A percentile compares a stretch with the other conserved stretches of the same genome.
These are phyloP conservation scores for Monosporascus sp. DNA, from an alignment of 2,329 filamentous ascomycete genomes.

Conservation along the genomic window DNA sequence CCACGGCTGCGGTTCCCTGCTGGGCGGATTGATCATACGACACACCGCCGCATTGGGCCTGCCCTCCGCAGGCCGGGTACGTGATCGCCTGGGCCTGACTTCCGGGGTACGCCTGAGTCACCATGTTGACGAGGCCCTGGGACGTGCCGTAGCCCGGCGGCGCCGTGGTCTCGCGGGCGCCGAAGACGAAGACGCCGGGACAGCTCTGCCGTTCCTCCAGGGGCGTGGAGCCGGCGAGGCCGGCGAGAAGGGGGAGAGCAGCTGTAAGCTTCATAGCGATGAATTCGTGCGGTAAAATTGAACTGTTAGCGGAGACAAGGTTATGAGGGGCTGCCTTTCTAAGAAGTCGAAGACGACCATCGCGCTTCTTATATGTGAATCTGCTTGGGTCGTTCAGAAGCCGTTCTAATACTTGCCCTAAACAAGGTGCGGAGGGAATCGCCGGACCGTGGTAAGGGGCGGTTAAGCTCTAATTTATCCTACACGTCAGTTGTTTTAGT, in stretches of 20 bases:
- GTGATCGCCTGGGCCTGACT: slow-evolving; percentile 39
- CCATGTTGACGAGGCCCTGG: slow-evolving; percentile 38
- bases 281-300: not conserved
- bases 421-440: not conserved
- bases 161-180: slow-evolving; percentile 44
- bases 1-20: slow-evolving; percentile 50
- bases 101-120: slow-evolving; percentile 39
- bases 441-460: not conserved
- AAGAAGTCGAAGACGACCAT: not conserved
- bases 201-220: slow-evolving; percentile 29
- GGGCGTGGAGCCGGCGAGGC: not conserved
- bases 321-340: not conserved
- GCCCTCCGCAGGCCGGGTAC: slow-evolving; percentile 55
- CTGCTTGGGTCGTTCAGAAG: not conserved
- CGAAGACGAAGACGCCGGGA: slow-evolving; percentile 43
- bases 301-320: not conserved
- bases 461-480: not conserved
- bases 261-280: not conserved
- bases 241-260: not conserved
- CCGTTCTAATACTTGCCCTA: not conserved
- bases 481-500: not conserved
- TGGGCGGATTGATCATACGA: slow-evolving; percentile 51
- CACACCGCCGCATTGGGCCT: slow-evolving; percentile 46
- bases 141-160: slow-evolving; percentile 39
- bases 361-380: not conserved